phyloP scores from a whole-genome alignment of 805 yeast genomes.

The Wickerhamiella bombiphila region DNA sequence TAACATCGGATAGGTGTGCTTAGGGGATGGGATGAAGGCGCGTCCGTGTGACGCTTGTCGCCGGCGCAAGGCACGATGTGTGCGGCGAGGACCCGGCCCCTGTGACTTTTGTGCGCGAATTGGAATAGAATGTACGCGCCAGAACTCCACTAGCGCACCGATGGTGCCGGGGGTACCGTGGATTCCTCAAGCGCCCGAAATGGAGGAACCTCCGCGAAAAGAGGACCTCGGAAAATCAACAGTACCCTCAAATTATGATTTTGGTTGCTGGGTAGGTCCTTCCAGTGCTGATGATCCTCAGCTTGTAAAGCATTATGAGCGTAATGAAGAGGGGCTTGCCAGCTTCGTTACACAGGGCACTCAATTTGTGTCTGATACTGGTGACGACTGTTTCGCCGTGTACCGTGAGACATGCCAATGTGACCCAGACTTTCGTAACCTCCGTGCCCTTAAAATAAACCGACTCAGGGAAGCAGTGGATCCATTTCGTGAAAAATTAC shows the following conservation, averaged over 20 bases:
- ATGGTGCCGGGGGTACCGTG: too few relatives aligned
- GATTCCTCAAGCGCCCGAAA: background rate
- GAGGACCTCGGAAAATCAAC: slow-evolving; percentile 1
- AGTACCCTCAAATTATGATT: slow-evolving; percentile 17
- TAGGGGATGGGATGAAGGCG: too few relatives aligned
- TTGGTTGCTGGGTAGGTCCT: slow-evolving; percentile 20
- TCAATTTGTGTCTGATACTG: slow-evolving; percentile 13
- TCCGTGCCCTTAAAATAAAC: slow-evolving; percentile 9
- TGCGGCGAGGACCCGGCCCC: background rate
- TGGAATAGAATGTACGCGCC: background rate
- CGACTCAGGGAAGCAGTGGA: slow-evolving; percentile 7
- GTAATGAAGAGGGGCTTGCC: slow-evolving; percentile 13
- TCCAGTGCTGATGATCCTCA: slow-evolving; percentile 24
- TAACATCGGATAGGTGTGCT: too few relatives aligned
- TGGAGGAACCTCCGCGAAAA: background rate
- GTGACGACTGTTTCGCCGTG: slow-evolving; percentile 7
- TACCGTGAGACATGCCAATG: slow-evolving; percentile 16
- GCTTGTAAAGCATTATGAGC: slow-evolving; percentile 15
- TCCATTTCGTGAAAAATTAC: slow-evolving; percentile 18
- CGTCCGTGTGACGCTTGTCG: slow-evolving; percentile 10
- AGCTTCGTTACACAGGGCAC: slow-evolving; percentile 21
- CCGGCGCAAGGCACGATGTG: slow-evolving; percentile 8
- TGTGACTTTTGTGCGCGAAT: slow-evolving; percentile 6
- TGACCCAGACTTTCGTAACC: slow-evolving; percentile 15
- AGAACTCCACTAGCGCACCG: background rate